Evolutionary conservation across 2,329 filamentous ascomycete species (phyloP).

Genomic region (Aphanocladium album): DNA sequence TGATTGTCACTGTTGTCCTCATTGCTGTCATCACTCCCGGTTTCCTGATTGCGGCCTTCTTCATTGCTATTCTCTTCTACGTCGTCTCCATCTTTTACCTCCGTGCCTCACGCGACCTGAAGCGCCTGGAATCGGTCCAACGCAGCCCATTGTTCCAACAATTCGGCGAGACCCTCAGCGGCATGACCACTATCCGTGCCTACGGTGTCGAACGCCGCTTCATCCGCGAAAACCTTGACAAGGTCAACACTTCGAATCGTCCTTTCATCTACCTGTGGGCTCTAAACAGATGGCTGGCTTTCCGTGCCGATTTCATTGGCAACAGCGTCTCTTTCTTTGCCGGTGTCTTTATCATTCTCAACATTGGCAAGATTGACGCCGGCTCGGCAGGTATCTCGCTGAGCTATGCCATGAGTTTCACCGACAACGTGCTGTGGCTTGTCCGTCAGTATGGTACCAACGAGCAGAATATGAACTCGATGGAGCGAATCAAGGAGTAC

Average conservation of each 20-base stretch:
- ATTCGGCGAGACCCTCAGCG: slow-evolving; percentile 90
- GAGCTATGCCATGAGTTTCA: slow-evolving; percentile 94
- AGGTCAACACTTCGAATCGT: slow-evolving; percentile 85
- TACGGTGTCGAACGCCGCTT: slow-evolving; percentile 94
- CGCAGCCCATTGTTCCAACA: slow-evolving; percentile 95
- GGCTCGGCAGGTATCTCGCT: slow-evolving; percentile 90
- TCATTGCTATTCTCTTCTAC: slow-evolving; percentile 80
- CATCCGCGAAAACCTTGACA: slow-evolving; percentile 80
- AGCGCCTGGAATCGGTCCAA: slow-evolving; percentile 89
- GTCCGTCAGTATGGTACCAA: slow-evolving; percentile 91
- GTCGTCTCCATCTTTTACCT: slow-evolving; percentile 84
- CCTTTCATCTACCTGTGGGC: slow-evolving; percentile 97
- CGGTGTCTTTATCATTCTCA: slow-evolving; percentile 82
- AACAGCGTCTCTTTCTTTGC: slow-evolving; percentile 92
- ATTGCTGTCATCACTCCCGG: slow-evolving; percentile 86
- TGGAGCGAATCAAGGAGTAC: slow-evolving; percentile 96
- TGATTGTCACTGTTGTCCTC: slow-evolving; percentile 79
- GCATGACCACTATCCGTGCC: slow-evolving; percentile 93
- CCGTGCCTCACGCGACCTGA: slow-evolving; percentile 87
- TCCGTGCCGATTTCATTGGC: slow-evolving; percentile 85
- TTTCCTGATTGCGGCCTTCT: slow-evolving; percentile 79
- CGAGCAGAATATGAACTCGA: slow-evolving; percentile 99
- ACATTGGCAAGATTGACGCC: slow-evolving; percentile 76
- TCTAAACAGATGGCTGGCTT: slow-evolving; percentile 91
- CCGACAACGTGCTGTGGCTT: slow-evolving; percentile 94